phyloP scores from a whole-genome alignment of 2,329 filamentous ascomycete genomes.

The Aspergillus floridensis region DNA sequence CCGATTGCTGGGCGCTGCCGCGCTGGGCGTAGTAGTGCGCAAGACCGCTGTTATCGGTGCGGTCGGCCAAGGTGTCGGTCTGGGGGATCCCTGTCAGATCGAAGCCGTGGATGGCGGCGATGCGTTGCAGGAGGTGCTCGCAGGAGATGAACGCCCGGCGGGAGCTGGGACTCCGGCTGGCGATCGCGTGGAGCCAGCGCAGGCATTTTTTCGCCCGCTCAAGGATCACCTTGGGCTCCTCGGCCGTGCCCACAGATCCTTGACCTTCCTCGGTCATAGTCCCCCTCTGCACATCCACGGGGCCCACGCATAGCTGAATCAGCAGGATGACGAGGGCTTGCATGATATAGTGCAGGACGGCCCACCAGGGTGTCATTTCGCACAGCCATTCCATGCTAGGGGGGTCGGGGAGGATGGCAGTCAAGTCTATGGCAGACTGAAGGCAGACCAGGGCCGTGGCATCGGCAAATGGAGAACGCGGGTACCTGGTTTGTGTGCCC shows the following conservation, averaged over 20 bases:
- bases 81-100: not conserved
- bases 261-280: not conserved
- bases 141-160: not conserved
- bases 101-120: not conserved
- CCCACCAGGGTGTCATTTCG: constrained; percentile 41
- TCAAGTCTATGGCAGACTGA: constrained; percentile 18
- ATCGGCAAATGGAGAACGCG: constrained; percentile 4
- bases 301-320: constrained; percentile 18
- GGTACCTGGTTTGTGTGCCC: not conserved
- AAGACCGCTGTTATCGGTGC: not conserved
- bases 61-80: not conserved
- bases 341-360: constrained; percentile 41
- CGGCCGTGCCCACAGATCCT: not conserved
- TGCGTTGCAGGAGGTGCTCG: not conserved
- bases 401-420: constrained; percentile 32
- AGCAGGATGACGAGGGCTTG: constrained; percentile 41
- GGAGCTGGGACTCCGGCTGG: not conserved
- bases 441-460: not conserved
- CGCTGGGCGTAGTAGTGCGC: not conserved
- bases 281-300: not conserved
- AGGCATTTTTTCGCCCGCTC: not conserved
- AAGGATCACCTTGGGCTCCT: not conserved
- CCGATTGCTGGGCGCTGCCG: not conserved
- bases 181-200: not conserved
- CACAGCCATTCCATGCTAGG: constrained; percentile 33